Base-by-base conservation (phyloP, 495 filamentous ascomycete species). In the Daldinia childiae region DNA sequence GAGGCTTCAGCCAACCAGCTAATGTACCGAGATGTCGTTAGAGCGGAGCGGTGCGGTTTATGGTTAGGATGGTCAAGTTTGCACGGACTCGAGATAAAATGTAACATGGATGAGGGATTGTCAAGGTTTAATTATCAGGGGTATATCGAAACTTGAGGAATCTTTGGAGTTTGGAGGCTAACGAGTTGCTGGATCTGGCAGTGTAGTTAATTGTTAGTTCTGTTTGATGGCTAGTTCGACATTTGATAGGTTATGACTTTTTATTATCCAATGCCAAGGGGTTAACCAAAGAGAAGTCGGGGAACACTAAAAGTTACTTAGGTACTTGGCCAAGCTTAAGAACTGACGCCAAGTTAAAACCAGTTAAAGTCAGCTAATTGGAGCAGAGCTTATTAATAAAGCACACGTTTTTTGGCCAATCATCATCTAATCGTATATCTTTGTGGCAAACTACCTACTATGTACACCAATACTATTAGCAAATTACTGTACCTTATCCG, bases 201-300 rank as follows among this genome's bases (percentile, higher is more conserved):
- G 19, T 48, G 24, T 48, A 3, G 6, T 27, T 1, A 3, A 1
- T 26, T 26, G 26, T 1, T 26, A 26, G 26, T 26, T 58, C 55
- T 34, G 19, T 39, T 24, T 38, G 14, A 7, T 26, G 15, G 32
- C 9, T 24, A 58, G 55, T 21, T 36, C 12, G 19, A 48, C 24
- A 51, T 30, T 51, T 68, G 69, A 67, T 67, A 68, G 64, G 64
- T 55, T 55, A 24, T 21, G 4, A 19, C 12, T 38, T 64, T 29
- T 59, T 39, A 67, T 64, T 60, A 64, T 43, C 26, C 39, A 60
- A 34, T 54, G 63, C 69, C 69, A 72, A 72, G 69, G 69, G 59
- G 45, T 34, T 34, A 48, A 26, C 39, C 55, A 14, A 58, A 58
- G 55, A 58, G 26, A 54, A 30, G 15, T 30, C 14, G 24, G 50